Evolutionary conservation across 441 rosid species (phyloP).

Genomic region (Codiaeum variegatum): DNA sequence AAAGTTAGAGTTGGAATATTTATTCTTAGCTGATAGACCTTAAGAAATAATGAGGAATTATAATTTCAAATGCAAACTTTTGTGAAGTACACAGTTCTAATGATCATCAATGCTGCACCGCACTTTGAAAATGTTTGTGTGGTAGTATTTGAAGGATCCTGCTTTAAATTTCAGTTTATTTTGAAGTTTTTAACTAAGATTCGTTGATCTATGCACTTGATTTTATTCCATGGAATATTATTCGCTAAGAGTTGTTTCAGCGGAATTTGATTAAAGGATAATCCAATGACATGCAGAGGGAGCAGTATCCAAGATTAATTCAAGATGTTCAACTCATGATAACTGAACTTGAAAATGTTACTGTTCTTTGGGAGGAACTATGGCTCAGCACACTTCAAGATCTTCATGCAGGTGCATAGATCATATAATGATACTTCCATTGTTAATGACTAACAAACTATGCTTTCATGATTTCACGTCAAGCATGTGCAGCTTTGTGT

Average conservation of each 20-base stretch:
- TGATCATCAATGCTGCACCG: neutral
- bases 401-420: conserved; percentile 80
- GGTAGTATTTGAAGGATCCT: neutral
- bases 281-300: conserved; percentile 56
- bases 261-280: conserved; percentile 20
- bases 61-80: neutral
- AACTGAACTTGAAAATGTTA: conserved; percentile 85
- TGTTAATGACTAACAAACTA: conserved; percentile 19
- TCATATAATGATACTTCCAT: conserved; percentile 18
- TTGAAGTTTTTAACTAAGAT: neutral
- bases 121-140: neutral
- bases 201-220: neutral
- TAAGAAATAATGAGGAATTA: conserved; percentile 1
- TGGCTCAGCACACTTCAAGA: conserved; percentile 99
- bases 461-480: conserved; percentile 13
- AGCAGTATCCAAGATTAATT: conserved; percentile 81
- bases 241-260: neutral
- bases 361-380: conserved; percentile 99
- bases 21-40: neutral
- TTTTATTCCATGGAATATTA: conserved; percentile 22
- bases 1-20: neutral
- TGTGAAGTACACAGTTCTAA: conserved; percentile 7
- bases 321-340: conserved; percentile 98
- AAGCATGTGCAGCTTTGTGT: conserved; percentile 17
- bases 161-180: neutral